Evolutionary conservation across 2,329 filamentous ascomycete species (phyloP).

Genomic region (Cytospora piceae): DNA sequence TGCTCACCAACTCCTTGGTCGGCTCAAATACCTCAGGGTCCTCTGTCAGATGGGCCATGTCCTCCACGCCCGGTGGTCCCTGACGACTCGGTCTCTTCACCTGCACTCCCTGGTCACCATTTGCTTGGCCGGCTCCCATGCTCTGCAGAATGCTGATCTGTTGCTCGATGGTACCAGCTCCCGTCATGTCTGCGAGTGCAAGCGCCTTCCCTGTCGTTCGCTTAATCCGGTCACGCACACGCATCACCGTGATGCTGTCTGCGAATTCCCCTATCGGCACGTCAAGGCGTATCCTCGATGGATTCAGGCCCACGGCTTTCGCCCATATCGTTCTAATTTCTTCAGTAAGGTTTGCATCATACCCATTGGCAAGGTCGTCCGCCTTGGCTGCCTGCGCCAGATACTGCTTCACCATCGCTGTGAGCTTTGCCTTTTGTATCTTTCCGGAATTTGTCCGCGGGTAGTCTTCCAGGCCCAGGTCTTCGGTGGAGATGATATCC

Average conservation of each 20-base stretch:
- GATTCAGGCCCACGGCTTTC: conserved; percentile 23
- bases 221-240: conserved; percentile 22
- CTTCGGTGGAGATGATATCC: conserved; percentile 13
- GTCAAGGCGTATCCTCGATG: conserved; percentile 16
- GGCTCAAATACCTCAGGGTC: conserved; percentile 15
- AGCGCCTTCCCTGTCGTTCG: conserved; percentile 12
- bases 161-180: conserved; percentile 26
- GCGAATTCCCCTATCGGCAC: conserved; percentile 17
- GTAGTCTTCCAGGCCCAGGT: conserved; percentile 18
- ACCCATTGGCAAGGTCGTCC: neutral
- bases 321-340: conserved; percentile 21
- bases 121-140: conserved; percentile 7
- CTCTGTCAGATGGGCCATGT: conserved; percentile 28
- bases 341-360: conserved; percentile 1
- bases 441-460: conserved; percentile 19
- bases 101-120: neutral
- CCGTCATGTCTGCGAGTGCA: conserved; percentile 19
- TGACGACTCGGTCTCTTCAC: conserved; percentile 11
- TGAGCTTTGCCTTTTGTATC: conserved; percentile 17
- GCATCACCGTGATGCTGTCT: conserved; percentile 24
- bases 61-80: conserved; percentile 25
- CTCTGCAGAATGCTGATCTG: conserved; percentile 27
- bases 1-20: conserved; percentile 21
- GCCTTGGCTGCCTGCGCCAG: neutral
- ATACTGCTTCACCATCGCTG: conserved; percentile 12